phyloP scores from a whole-genome alignment of 306 rosid species.

The Medicago lupulina region DNA sequence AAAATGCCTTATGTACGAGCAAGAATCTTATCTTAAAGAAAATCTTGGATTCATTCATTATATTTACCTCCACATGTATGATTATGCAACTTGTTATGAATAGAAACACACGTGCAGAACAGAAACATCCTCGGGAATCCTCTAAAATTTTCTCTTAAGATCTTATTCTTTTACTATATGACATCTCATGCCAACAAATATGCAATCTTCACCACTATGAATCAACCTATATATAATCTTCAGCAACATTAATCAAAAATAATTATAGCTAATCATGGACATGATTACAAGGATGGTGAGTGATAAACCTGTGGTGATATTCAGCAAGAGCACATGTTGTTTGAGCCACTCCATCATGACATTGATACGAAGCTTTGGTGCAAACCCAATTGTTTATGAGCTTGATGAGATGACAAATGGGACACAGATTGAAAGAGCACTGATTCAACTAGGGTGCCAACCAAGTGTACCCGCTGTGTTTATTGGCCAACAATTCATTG shows the following conservation, averaged over 20 bases:
- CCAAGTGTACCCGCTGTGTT: conserved; percentile 67
- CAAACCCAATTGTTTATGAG: conserved; percentile 64
- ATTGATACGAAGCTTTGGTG: conserved; percentile 65
- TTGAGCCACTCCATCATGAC: conserved; percentile 63
- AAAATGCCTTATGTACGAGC: too few relatives aligned
- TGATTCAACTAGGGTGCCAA: conserved; percentile 56
- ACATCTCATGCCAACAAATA: background rate
- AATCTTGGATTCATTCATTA: conserved; percentile 18
- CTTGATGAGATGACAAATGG: conserved; percentile 64
- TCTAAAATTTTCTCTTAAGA: background rate
- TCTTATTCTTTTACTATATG: conserved; percentile 24
- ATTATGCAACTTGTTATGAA: conserved; percentile 32
- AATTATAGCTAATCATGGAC: conserved; percentile 37
- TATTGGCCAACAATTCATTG: conserved; percentile 59
- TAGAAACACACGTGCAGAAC: background rate
- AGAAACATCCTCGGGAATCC: background rate
- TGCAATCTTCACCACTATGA: background rate
- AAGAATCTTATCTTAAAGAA: conserved; percentile 12
- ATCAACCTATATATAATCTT: conserved; percentile 42
- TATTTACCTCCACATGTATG: background rate
- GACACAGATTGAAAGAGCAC: conserved; percentile 56
- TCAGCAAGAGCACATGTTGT: conserved; percentile 65
- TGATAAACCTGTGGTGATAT: conserved; percentile 64
- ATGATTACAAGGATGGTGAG: conserved; percentile 53
- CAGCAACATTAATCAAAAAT: background rate